Evolutionary conservation across 2,329 filamentous ascomycete species (phyloP), one percentile per base, ranked within the genome.

Genomic region (Alternaria panax): DNA sequence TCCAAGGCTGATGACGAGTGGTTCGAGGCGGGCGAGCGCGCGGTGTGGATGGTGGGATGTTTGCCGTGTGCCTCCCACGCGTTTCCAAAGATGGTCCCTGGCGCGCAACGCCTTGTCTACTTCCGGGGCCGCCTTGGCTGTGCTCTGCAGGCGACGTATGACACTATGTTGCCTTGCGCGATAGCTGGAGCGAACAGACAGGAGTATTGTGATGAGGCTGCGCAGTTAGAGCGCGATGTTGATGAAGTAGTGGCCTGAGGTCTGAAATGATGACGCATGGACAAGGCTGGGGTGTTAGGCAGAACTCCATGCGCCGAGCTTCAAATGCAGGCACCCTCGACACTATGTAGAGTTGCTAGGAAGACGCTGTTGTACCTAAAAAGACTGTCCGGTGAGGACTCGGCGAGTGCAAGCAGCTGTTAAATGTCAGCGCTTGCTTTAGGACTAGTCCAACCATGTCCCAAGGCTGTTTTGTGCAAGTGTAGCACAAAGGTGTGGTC

Each of bases 51-150:
- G 38, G 48, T 36, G 52, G 46, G 46, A 57, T 34, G 22, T 46
- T 51, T 47, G 55, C 55, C 40, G 51, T 54, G 43, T 57, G 51
- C 55, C 55, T 60, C 64, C 65, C 63, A 47, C 53, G 14, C 42
- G 51, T 62, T 65, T 7, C 56, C 58, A 54, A 22, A 47, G 54
- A 34, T 34, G 30, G 30, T 34, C 25, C 38, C 54, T 54, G 54
- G 51, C 54, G 28, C 45, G 46, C 34, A 32, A 5, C 24, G 40
- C 47, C 36, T 42, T 52, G 22, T n/a, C 43, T 48, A 59, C 55
- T 40, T 9, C 38, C 18, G 38, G 38, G 18, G 38, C 38, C 34
- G 52, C 41, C 47, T 41, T 52, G 42, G 51, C 48, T 64, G 40
- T 60, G 53, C 42, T 30, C 54, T 56, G 38, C 45, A 52, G 54